Evolutionary conservation across 331 rosid genomes (phyloP).

Genomic region (Pyracantha coccinea): DNA sequence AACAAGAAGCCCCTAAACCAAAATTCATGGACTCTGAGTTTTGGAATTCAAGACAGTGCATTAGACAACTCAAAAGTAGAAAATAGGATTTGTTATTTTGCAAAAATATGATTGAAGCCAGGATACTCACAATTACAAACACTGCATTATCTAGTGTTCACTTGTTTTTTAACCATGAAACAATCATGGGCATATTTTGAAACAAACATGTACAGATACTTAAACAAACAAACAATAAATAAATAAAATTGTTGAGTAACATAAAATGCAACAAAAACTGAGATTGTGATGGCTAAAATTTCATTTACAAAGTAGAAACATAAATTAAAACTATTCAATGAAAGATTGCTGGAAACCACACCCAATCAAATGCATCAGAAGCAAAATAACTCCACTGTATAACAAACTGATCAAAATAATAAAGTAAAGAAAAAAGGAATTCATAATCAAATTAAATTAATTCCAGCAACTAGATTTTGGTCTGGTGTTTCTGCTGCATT

Average conservation of each 20-base stretch:
- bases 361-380: too few species aligned
- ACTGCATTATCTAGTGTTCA: neutral
- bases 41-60: slow-evolving; percentile 1
- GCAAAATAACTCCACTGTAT: too few species aligned
- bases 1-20: slow-evolving; percentile 7
- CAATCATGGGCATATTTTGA: too few species aligned
- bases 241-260: too few species aligned
- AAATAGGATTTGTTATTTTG: neutral
- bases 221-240: too few species aligned
- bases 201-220: too few species aligned
- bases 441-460: neutral
- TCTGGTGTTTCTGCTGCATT: neutral
- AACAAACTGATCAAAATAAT: neutral
- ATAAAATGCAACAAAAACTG: neutral
- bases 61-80: neutral
- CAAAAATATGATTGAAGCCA: neutral
- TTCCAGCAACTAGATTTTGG: neutral
- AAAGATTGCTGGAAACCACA: too few species aligned
- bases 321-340: too few species aligned
- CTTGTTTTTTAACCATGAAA: neutral
- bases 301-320: too few species aligned
- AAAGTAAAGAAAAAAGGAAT: neutral
- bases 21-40: slow-evolving; percentile 8
- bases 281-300: too few species aligned
- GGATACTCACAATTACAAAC: neutral